Evolutionary conservation across 2,329 filamentous ascomycete species (phyloP).

Genomic region (Diaporthe sp.): DNA sequence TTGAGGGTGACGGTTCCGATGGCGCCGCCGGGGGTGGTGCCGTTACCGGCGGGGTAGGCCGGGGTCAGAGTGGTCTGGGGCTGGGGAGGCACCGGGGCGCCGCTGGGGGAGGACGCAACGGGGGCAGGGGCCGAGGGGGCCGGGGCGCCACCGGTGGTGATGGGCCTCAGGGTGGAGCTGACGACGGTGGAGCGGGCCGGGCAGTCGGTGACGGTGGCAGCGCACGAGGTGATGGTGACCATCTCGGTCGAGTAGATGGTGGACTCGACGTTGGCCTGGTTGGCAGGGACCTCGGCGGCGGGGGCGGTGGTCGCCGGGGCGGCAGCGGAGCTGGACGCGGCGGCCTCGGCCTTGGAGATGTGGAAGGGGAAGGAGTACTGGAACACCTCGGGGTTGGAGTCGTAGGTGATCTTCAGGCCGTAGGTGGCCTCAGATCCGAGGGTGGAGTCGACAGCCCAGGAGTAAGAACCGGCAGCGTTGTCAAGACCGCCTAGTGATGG

Average conservation of each 20-base stretch:
- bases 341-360: constrained; percentile 55
- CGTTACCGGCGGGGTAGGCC: constrained; percentile 40
- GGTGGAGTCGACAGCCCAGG: constrained; percentile 64
- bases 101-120: constrained; percentile 54
- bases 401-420: constrained; percentile 69
- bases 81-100: constrained; percentile 49
- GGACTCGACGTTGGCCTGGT: constrained; percentile 45
- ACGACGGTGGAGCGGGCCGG: constrained; percentile 52
- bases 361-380: constrained; percentile 76
- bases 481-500: constrained; percentile 56
- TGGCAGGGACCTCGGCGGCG: constrained; percentile 58
- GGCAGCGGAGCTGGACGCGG: constrained; percentile 42
- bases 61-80: constrained; percentile 46
- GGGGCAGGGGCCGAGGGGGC: constrained; percentile 55
- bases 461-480: constrained; percentile 61
- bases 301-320: constrained; percentile 57
- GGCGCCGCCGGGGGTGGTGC: constrained; percentile 30
- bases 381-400: constrained; percentile 59
- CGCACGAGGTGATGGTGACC: constrained; percentile 74
- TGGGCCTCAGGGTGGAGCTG: constrained; percentile 49
- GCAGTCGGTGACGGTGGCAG: constrained; percentile 67
- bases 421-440: constrained; percentile 65
- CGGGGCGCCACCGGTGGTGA: constrained; percentile 39
- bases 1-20: constrained; percentile 39
- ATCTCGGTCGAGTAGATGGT: constrained; percentile 71